Base-by-base conservation (phyloP, 1,284 basidiomycete genomes). In the Ceratobasidium sp. region DNA sequence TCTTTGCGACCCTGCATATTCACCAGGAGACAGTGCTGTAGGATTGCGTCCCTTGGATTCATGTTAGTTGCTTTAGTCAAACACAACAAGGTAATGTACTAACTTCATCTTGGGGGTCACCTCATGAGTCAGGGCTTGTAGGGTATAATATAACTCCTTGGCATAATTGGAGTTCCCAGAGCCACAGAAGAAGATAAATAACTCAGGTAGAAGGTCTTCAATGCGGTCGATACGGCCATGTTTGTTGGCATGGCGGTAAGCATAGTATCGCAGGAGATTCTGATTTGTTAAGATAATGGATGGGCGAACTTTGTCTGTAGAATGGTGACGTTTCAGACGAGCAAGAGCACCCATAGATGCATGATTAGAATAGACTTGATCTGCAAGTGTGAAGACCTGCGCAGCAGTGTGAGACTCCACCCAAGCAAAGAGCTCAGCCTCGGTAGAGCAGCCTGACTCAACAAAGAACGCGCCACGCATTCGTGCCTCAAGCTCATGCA, bases 41-140 rank as follows among this genome's bases (percentile, higher is more conserved):
- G 37, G 7, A 61, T 61, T 13, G 37, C 37, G 13, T 34, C 34
- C 37, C 37, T 34, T 16, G 2, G 27, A 16, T 5, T 27, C 24
- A 27, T 39, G 16, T 48, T 43, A 64, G 22, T 5, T 29, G 6
- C 1, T 1, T 22, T 1, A 41, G 19, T 5, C 22, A n/a, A 22
- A 63, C n/a, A 24, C 1, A 37, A 16, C 2, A 7, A 41, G 1
- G 3, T 34, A 34, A 6, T 6, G 31, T 39, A 37, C 37, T 61
- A 5, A 61, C 58, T 41, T 61, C 6, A 39, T 9, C 1, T 34
- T 24, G 1, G 58, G 58, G 9, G 58, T 61, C 5, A 16, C n/a
- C n/a, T 61, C 58, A 14, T 61, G 58, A 11, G 7, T 34, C n/a
- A 61, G 7, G n/a, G 41, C 34, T 41, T 61, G 58, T 8, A 61